Evolutionary conservation across 78 protist species (phyloP), one percentile per base, ranked within the genome.

Genomic region (Goniomonas avonlea): DNA sequence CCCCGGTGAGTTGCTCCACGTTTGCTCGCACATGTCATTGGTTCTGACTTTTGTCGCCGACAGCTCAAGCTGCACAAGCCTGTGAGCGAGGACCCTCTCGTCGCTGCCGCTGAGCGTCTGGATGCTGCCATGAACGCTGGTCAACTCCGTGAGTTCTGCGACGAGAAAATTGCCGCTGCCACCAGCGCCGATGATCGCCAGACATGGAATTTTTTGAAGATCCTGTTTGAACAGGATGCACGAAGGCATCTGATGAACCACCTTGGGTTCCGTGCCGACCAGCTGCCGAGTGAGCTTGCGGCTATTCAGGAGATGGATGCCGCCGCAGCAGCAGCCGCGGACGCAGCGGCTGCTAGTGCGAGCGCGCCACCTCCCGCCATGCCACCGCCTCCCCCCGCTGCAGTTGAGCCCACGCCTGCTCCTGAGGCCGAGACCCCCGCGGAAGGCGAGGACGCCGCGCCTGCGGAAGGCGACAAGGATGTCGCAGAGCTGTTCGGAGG

Each of bases 21-120:
- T 84, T 3, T 40, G 60, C 0, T 77, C 90, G 2, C 85, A 84
- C 17, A 20, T 9, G 21, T 85, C 60, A 3, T 17, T 85, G 23
- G 71, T 76, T 8, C 63, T 13, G 53, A 17, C 53, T 45, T 45
- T 13, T 13, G 13, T 9, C 53, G 13, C 9, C 53, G 13, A 13
- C 53, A 45, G 53, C 53, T 9, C 53, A 45, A n/a, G 43, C 20
- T 43, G 27, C 17, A 1, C 34, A 5, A 1, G 37, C 56, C 65
- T n/a, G 8, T 7, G 31, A 45, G 65, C 18, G 82, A 61, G 18
- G 11, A 0, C 7, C 53, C 23, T 13, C 2, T 45, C 15, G 38
- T 45, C 31, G 25, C 4, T 60, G 60, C 75, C 15, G 59, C 82
- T 17, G 47, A 45, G 25, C 31, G 31, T 31, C 48, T 77, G 50